Evolutionary conservation across 495 filamentous ascomycete species (phyloP), one percentile per base, ranked within the genome.

Genomic region (Oleoguttula mirabilis): DNA sequence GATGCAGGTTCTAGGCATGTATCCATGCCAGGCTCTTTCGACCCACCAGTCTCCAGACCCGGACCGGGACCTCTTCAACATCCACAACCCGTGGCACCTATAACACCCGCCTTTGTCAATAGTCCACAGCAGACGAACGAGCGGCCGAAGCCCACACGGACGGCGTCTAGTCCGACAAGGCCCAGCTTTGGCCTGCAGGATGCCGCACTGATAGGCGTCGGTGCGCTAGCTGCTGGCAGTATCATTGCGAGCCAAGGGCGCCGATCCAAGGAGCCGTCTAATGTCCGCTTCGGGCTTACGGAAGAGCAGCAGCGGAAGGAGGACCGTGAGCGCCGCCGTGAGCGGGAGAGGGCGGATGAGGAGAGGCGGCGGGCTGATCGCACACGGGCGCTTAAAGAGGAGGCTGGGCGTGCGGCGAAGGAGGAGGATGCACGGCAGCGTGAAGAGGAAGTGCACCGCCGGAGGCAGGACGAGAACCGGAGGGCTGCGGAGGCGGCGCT

Each of bases 81-180:
- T 10, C 63, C 64, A 1, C 55, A 63, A 39, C 64, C 64, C 10
- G 40, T 60, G 11, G 45, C 52, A 11, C 60, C 57, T 6, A 51
- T 67, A 17, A 45, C 54, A 17, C 49, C 53, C 12, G 31, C 39
- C 19, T 42, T 53, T 25, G 32, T 45, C 2, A 24, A 53, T 16
- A 15, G 16, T 17, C 17, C 37, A n/a, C 24, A 23, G 11, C 25
- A n/a, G 7, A 17, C 23, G 12, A 17, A 10, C 32, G 45, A 48
- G 2, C 22, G 40, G 10, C 44, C 49, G 6, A 23, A 15, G 14
- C 49, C 49, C 0, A 21, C 38, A 17, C 43, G 49, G 17, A 52
- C 43, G 8, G 46, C 41, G 10, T 48, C 44, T n/a, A 48, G 39
- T 32, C 50, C 50, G 0, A 34, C 36, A 11, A 20, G 39, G 20